phyloP scores from a whole-genome alignment of 805 yeast species.

The Saccharomycopsis fibuligera region DNA sequence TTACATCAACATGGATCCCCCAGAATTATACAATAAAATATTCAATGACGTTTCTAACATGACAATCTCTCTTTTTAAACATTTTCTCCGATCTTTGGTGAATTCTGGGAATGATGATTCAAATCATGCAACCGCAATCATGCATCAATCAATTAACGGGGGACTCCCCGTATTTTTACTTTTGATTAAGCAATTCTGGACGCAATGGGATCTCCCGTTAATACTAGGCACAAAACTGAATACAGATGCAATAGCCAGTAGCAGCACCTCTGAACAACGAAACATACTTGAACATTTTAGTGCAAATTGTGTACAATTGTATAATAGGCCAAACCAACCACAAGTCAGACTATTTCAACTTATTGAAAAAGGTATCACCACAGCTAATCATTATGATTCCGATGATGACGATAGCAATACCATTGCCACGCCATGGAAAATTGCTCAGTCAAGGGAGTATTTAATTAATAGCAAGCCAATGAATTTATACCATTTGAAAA shows the following conservation, averaged over 20 bases:
- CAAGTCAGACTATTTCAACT: not conserved
- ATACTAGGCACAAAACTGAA: not conserved
- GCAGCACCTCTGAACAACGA: not conserved
- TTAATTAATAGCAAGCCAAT: constrained; percentile 4
- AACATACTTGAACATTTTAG: not conserved
- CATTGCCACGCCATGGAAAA: constrained; percentile 1
- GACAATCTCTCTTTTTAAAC: not conserved
- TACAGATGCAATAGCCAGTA: not conserved
- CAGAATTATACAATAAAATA: not conserved
- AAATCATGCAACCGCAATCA: not conserved
- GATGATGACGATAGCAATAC: not conserved
- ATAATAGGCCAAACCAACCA: not conserved
- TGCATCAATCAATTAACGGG: not conserved
- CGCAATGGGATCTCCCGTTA: not conserved
- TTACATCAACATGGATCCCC: not conserved
- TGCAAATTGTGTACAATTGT: not conserved
- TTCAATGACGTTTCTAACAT: not conserved
- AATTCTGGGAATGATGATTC: not conserved
- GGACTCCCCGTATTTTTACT: not conserved
- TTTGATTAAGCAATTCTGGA: too few species aligned
- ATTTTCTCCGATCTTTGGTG: not conserved
- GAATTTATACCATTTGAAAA: constrained; percentile 10
- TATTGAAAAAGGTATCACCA: not conserved
- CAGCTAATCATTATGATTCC: not conserved
- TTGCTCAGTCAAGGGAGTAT: constrained; percentile 2